Conservation (phyloP, 352 stramenopile species). For the Blastocystis sp. region DNA sequence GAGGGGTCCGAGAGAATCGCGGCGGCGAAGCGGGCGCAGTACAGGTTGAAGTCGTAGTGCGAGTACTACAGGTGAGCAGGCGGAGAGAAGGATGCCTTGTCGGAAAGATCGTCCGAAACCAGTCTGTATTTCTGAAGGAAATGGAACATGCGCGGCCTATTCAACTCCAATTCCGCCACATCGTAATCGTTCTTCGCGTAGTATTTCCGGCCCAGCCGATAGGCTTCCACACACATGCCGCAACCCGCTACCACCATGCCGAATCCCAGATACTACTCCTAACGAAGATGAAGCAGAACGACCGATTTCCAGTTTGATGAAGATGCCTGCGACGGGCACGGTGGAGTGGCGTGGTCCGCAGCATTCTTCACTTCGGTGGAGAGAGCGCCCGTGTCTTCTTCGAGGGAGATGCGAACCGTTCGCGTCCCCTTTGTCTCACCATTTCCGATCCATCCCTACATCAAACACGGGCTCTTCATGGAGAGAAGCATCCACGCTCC, state of each 20-base stretch:
- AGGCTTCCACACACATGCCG: not conserved
- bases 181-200: slow-evolving; percentile 8
- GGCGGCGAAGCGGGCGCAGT: slow-evolving; percentile 23
- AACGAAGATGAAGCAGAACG: not conserved
- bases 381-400: slow-evolving; percentile 7
- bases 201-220: not conserved
- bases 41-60: slow-evolving; percentile 66
- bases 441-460: too few relatives aligned
- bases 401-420: slow-evolving; percentile 18
- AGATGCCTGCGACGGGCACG: not conserved
- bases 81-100: not conserved
- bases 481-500: too few relatives aligned
- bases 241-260: not conserved
- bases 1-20: slow-evolving; percentile 13
- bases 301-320: not conserved
- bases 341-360: not conserved
- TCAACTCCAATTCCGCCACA: not conserved
- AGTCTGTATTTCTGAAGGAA: not conserved
- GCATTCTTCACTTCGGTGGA: not conserved
- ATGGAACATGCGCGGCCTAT: not conserved
- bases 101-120: not conserved
- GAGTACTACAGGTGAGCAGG: not conserved
- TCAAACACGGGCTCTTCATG: too few relatives aligned
- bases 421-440: not conserved
- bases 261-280: not conserved